Evolutionary conservation across 129 eudicot genomes (phyloP).

Genomic region (Apium graveolens): DNA sequence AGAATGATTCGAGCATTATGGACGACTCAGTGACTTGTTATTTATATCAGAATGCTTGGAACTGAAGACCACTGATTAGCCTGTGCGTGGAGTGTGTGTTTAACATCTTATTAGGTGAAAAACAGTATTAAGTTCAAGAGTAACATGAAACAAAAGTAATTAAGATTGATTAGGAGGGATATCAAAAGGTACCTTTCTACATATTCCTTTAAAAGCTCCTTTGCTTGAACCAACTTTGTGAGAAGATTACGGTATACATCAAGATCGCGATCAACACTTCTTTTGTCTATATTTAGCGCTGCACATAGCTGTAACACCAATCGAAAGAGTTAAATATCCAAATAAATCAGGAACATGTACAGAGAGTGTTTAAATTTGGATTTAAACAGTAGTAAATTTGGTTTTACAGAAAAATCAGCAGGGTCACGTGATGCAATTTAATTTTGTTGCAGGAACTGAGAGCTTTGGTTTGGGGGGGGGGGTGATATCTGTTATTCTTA

Average conservation of each 20-base stretch:
- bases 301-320: conserved; percentile 58
- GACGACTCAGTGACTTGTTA: not conserved
- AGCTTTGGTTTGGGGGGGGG: not conserved
- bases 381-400: not conserved
- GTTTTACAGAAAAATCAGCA: not conserved
- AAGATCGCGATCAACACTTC: conserved; percentile 86
- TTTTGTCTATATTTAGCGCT: conserved; percentile 69
- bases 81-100: not conserved
- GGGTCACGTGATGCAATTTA: not conserved
- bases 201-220: conserved; percentile 80
- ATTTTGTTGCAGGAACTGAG: not conserved
- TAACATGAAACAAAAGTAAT: not conserved
- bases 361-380: not conserved
- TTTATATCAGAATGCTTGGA: not conserved
- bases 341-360: not conserved
- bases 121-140: not conserved
- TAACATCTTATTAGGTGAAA: not conserved
- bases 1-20: not conserved
- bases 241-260: conserved; percentile 94
- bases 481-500: not conserved
- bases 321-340: not conserved
- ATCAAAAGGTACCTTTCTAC: conserved; percentile 52
- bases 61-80: not conserved
- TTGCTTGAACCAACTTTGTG: conserved; percentile 90
- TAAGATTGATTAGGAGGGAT: not conserved